Evolutionary conservation across 1,139 yeast genomes (phyloP), one percentile per base, ranked within the genome.

Genomic region (Kluyveromyces marxianus): DNA sequence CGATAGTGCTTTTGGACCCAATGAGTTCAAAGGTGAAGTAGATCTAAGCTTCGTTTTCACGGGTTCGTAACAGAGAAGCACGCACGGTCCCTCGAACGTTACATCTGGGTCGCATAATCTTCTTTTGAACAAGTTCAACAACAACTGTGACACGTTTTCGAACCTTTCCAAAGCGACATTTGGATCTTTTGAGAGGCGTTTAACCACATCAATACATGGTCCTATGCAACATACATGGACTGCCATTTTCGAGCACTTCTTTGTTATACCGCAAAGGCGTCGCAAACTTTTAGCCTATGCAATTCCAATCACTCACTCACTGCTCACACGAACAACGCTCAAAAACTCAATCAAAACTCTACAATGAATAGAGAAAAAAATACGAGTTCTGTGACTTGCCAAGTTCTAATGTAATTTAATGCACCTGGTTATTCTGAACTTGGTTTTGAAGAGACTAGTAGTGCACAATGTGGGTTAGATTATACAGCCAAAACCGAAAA

Each of bases 1-100:
- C 28, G 38, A 26, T 4, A 40, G 7, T 4, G 14, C 29, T 8
- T 7, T 27, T 21, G 37, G n/a, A 32, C 35, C 43, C 25, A 36
- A 6, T 21, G 28, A 10, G 26, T 36, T 27, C 29, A 36, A 26
- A 10, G 30, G 30, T 2, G 39, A 36, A 5, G 39, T 36, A 8
- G 39, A 36, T 26, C 39, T 36, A 21, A 36, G 39, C 26, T 27
- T 25, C 31, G 39, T 26, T 36, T 26, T 36, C 14, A 26, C 26
- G 30, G 39, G 39, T 4, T 36, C 39, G 34, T 37, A 26, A 25
- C 43, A 40, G 29, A 40, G 4, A 32, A 40, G 27, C 34, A 34
- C 14, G 29, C 43, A 34, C 14, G 37, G 25, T 6, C 33, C 37
- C 33, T 40, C 43, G 29, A 40, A 40, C 10, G 37, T 34, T 7